phyloP scores from a whole-genome alignment of 805 yeast genomes.

The Isabelozyma rhagii region DNA sequence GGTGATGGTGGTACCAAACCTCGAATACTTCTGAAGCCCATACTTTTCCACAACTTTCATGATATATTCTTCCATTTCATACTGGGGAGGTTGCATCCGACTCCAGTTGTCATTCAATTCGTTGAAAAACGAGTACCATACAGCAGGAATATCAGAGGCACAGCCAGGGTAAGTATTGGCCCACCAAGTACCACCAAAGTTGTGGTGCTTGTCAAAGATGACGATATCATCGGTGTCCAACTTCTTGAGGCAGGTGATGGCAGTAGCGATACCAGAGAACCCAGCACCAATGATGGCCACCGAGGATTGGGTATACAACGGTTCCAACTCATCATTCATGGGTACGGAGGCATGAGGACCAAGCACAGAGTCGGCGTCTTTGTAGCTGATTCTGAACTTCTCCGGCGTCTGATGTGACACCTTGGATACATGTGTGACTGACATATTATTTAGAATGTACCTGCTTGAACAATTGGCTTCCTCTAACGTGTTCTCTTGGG shows the following conservation, averaged over 20 bases:
- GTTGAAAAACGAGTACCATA: constrained; percentile 35
- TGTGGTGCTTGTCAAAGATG: constrained; percentile 36
- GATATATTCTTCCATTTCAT: constrained; percentile 41
- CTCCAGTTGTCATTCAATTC: constrained; percentile 37
- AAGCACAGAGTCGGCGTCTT: constrained; percentile 24
- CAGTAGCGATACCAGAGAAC: constrained; percentile 34
- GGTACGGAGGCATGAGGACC: constrained; percentile 18
- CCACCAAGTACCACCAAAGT: constrained; percentile 45
- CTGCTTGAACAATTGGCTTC: too few relatives aligned
- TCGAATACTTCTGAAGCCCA: constrained; percentile 16
- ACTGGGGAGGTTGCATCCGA: constrained; percentile 37
- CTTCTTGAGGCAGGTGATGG: constrained; percentile 22
- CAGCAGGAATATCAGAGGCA: constrained; percentile 43
- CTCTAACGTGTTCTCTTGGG: too few relatives aligned
- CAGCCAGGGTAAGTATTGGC: constrained; percentile 45
- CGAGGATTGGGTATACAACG: constrained; percentile 20
- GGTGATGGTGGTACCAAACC: constrained; percentile 19
- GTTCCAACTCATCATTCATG: constrained; percentile 15
- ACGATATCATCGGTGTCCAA: constrained; percentile 26
- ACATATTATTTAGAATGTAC: constrained; percentile 11
- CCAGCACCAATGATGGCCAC: constrained; percentile 41
- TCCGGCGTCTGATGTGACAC: constrained; percentile 32
- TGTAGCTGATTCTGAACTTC: constrained; percentile 24
- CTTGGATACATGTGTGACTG: constrained; percentile 20
- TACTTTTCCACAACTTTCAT: constrained; percentile 27